These are phyloP conservation scores for Chlorophyllum brunneum DNA, from an alignment of 768 basidiomycete genomes.

Conservation along the genomic window DNA sequence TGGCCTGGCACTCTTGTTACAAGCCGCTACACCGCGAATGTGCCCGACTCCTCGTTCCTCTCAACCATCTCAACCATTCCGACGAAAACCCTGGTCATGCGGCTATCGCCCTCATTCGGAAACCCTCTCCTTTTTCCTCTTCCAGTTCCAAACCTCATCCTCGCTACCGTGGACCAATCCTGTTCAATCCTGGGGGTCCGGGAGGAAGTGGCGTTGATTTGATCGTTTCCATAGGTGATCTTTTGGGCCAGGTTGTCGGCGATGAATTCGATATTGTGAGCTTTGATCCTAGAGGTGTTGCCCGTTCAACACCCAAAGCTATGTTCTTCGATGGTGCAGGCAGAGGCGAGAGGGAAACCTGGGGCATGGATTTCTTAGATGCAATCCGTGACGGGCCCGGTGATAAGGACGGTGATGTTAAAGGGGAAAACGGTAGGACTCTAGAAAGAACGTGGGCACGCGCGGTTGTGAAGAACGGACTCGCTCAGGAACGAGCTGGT, in stretches of 20 bases:
- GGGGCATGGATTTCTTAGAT: constrained; percentile 11
- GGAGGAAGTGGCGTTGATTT: constrained; percentile 39
- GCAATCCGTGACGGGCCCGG: constrained; percentile 23
- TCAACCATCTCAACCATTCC: constrained; percentile 32
- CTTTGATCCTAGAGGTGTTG: constrained; percentile 44
- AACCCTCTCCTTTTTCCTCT: constrained; percentile 23
- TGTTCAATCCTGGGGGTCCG: constrained; percentile 48
- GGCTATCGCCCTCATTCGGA: constrained; percentile 38
- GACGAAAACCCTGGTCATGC: constrained; percentile 34
- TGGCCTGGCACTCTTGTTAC: constrained; percentile 16
- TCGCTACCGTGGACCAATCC: constrained; percentile 38
- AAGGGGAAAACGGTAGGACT: constrained; percentile 4
- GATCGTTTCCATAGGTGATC: constrained; percentile 19
- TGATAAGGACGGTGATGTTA: not conserved
- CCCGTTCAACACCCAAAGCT: constrained; percentile 28
- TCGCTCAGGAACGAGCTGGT: constrained; percentile 23
- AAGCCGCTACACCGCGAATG: constrained; percentile 12
- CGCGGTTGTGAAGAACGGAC: constrained; percentile 24
- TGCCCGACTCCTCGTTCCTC: constrained; percentile 14
- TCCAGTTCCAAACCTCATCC: not conserved
- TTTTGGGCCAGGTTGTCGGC: constrained; percentile 30
- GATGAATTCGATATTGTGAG: constrained; percentile 42
- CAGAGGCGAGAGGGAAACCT: not conserved
- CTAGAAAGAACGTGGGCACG: constrained; percentile 30
- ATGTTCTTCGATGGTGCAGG: constrained; percentile 27